A percentile compares a stretch with the other conserved stretches of the same genome.
These are phyloP conservation scores for Leptographium wingfieldii DNA, from an alignment of 2,329 filamentous ascomycete species.

Conservation along the genomic window DNA sequence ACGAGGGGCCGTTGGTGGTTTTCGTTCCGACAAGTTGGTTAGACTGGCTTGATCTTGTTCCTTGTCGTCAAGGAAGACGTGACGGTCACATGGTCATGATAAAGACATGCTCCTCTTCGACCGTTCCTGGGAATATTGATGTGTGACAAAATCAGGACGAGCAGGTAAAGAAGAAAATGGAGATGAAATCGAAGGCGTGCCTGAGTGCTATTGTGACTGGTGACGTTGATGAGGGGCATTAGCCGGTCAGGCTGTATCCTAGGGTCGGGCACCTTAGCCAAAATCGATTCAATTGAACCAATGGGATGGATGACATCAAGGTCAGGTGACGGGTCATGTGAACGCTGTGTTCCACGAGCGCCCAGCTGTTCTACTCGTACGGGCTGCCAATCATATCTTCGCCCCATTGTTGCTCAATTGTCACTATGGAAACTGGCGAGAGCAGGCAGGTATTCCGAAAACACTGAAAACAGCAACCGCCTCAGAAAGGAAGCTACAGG, in stretches of 20 bases:
- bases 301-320: no score
- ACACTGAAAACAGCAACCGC: not conserved
- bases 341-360: no score
- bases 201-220: not conserved
- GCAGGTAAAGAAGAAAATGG: not conserved
- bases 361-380: no score
- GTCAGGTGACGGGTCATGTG: not conserved
- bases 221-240: not conserved
- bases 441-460: conserved; percentile 8
- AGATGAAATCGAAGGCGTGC: not conserved
- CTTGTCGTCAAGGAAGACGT: not conserved
- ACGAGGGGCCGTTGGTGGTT: not conserved
- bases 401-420: conserved; percentile 6
- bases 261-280: not conserved
- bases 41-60: not conserved
- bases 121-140: not conserved
- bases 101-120: not conserved
- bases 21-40: not conserved
- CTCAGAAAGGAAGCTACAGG: not conserved
- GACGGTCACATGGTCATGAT: not conserved
- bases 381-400: not conserved
- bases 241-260: not conserved
- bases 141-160: not conserved
- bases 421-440: conserved; percentile 14
- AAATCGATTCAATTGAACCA: not conserved